Conservation (phyloP, 805 yeast species). For the Teunomyces tritomae region DNA sequence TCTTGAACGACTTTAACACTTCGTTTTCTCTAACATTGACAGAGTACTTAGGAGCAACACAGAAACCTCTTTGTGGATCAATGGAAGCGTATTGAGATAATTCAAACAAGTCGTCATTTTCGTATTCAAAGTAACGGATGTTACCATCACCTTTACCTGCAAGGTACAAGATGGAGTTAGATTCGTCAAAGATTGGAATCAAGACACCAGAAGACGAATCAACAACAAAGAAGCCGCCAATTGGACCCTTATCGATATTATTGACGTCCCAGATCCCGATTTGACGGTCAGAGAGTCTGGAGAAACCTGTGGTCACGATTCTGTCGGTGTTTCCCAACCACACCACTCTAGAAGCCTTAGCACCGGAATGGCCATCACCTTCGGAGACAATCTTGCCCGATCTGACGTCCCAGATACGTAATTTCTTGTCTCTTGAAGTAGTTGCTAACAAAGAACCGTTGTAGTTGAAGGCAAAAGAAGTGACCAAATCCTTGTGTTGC, state of each 20-base stretch:
- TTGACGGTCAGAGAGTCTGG: conserved; percentile 90
- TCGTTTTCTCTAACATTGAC: conserved; percentile 84
- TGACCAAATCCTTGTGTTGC: conserved; percentile 84
- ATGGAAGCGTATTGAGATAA: conserved; percentile 86
- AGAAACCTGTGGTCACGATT: conserved; percentile 90
- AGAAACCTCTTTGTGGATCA: conserved; percentile 95
- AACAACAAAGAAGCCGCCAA: conserved; percentile 82
- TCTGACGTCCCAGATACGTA: conserved; percentile 90
- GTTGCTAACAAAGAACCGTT: conserved; percentile 87
- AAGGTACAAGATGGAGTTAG: conserved; percentile 74
- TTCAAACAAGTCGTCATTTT: conserved; percentile 76
- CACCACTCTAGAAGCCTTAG: conserved; percentile 80
- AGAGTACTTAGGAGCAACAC: conserved; percentile 78
- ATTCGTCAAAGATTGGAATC: conserved; percentile 86
- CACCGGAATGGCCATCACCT: conserved; percentile 90
- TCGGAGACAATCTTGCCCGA: conserved; percentile 71
- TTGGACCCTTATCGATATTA: conserved; percentile 73
- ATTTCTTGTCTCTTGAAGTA: conserved; percentile 83
- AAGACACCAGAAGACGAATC: conserved; percentile 92
- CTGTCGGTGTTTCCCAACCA: conserved; percentile 91
- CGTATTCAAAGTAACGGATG: conserved; percentile 89
- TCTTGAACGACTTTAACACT: conserved; percentile 76
- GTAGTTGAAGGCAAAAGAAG: conserved; percentile 89
- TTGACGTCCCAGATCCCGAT: conserved; percentile 89
- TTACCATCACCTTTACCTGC: conserved; percentile 99